Percentiles rank a stretch among this genome's conserved stretches.
These are phyloP conservation scores for Colletotrichum siamense DNA, from an alignment of 2,329 filamentous ascomycete genomes.

Conservation along the genomic window DNA sequence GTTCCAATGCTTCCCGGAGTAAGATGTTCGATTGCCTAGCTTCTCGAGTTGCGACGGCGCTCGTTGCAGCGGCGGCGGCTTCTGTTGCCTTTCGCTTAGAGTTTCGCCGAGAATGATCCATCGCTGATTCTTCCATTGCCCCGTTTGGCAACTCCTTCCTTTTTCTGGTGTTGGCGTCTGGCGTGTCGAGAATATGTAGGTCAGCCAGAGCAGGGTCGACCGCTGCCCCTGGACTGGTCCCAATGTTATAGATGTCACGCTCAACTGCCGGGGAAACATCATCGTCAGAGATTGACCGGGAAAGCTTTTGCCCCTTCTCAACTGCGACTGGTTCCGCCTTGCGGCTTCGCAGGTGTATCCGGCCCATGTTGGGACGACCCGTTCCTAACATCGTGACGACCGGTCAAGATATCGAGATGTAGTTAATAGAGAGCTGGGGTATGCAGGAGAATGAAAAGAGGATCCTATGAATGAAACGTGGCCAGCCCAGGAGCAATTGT, in stretches of 20 bases:
- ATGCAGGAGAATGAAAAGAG: neutral
- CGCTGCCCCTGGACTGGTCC: neutral
- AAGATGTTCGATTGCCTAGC: conserved; percentile 40
- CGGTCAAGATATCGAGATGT: neutral
- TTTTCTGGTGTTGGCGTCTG: neutral
- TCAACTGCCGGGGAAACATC: neutral
- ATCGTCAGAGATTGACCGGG: neutral
- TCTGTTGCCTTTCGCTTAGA: conserved; percentile 52
- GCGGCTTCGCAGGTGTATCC: conserved; percentile 7
- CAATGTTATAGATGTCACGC: neutral
- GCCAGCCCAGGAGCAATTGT: neutral
- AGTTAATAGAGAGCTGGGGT: neutral
- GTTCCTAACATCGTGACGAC: neutral
- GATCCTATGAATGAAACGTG: neutral
- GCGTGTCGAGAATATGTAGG: neutral
- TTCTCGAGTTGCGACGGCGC: neutral
- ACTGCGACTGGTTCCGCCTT: neutral
- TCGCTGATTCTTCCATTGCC: neutral
- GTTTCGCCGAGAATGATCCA: conserved; percentile 35
- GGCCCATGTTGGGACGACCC: neutral
- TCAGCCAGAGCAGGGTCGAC: neutral
- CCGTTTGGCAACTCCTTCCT: conserved; percentile 7
- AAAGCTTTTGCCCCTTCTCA: neutral
- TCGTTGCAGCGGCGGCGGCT: conserved; percentile 27
- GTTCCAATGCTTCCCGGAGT: conserved; percentile 50